Base-by-base conservation (phyloP, 139 green algal genomes). In the Spirogloea muscicola region DNA sequence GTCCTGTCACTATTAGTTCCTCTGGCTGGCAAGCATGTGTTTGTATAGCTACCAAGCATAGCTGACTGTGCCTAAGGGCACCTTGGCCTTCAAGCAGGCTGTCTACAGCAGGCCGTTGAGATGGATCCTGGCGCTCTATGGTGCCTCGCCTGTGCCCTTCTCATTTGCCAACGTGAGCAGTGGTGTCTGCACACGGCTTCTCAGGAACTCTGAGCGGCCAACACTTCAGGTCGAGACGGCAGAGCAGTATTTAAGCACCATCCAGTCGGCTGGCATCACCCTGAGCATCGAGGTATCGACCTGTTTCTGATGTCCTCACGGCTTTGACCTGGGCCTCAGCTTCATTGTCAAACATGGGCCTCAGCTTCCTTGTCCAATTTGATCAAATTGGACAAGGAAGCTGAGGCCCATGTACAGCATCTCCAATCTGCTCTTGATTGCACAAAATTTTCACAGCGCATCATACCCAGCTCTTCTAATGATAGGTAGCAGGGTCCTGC, bases 111-210 rank as follows among this genome's bases (percentile, higher is more conserved):
- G 94, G 1, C 94, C 94, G 0, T 49, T 99, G 79, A 85, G 94
- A 42, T 99, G 92, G 94, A 83, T 99, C 61, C 72, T 98, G 49
- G 93, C 91, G 1, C 64, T 98, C 79, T 94, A 98, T 61, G 94
- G 93, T 27, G 74, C 80, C 41, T 51, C 41, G 0, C 67, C 86
- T 44, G 57, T 98, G 51, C 87, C 90, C 42, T 89, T 97, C 49
- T 34, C 43, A 1, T 89, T 82, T 49, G 87, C 69, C 6, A 80
- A 75, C 16, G 64, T 87, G 27, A 7, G 43, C 33, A 76, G 21
- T 2, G 72, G 51, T 18, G 41, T 39, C 3, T 31, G 36, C 31
- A 52, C 60, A n/a, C 69, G 65, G 29, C 25, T 80, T 21, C 41
- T 80, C 5, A 39, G 72, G 5, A 80, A 71, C 13, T n/a, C n/a